Conservation (phyloP, 306 rosid genomes). For the Clitoria ternatea region DNA sequence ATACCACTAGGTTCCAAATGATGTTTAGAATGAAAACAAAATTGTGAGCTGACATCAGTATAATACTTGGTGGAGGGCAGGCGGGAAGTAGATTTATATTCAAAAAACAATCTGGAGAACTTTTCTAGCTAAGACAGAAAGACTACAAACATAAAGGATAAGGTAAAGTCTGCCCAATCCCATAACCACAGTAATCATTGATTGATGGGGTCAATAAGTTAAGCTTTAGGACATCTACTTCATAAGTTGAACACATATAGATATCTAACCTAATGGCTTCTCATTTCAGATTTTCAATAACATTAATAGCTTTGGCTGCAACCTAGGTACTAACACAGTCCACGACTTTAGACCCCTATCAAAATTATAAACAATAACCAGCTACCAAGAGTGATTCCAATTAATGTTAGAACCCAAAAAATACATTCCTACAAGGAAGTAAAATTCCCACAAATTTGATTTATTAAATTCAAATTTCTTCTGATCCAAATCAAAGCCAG, state of each 20-base stretch:
- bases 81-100: background rate
- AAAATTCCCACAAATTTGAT: background rate
- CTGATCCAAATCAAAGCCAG: background rate
- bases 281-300: background rate
- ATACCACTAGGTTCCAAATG: background rate
- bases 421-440: background rate
- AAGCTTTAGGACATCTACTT: conserved; percentile 2
- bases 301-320: background rate
- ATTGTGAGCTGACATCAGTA: background rate
- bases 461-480: conserved; percentile 1
- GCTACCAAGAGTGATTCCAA: background rate
- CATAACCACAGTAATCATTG: background rate
- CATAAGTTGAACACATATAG: background rate
- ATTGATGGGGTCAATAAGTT: background rate
- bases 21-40: background rate
- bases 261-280: background rate
- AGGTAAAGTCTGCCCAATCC: background rate
- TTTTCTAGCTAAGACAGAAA: background rate
- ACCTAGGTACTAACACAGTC: background rate
- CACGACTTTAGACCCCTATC: background rate
- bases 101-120: background rate
- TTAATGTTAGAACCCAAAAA: background rate
- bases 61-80: background rate
- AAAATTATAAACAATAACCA: background rate
- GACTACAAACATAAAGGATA: background rate